A percentile compares a stretch with the other conserved stretches of the same genome.
phyloP scores from a whole-genome alignment of 768 basidiomycete species.

The Macrocybe gigantea region DNA sequence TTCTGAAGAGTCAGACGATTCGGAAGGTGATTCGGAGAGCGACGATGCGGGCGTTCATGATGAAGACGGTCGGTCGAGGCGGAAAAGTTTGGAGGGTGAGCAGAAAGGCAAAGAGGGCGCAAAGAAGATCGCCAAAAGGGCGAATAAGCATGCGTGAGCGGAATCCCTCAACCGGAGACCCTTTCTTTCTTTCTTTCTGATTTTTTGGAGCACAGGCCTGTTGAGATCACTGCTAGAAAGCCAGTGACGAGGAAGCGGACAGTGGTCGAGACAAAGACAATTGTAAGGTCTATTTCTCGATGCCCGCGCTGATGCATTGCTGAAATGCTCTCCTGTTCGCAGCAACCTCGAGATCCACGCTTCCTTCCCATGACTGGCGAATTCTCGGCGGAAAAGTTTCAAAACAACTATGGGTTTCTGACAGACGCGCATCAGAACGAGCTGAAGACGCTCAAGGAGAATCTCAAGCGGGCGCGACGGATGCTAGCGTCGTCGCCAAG shows the following conservation, averaged over 20 bases:
- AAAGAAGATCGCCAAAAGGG: constrained; percentile 48
- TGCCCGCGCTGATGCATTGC: not conserved
- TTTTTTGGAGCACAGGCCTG: constrained; percentile 47
- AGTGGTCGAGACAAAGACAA: constrained; percentile 61
- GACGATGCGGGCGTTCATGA: constrained; percentile 13
- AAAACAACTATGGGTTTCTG: constrained; percentile 70
- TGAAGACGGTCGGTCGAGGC: not conserved
- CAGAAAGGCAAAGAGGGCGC: constrained; percentile 19
- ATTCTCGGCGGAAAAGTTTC: constrained; percentile 60
- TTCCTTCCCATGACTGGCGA: constrained; percentile 72
- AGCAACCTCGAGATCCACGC: constrained; percentile 85
- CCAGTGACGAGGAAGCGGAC: constrained; percentile 70
- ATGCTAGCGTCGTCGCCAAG: constrained; percentile 53
- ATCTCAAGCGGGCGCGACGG: constrained; percentile 65
- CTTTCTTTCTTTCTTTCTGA: constrained; percentile 1
- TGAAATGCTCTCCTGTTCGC: constrained; percentile 1
- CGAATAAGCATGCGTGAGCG: constrained; percentile 84
- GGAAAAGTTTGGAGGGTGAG: constrained; percentile 12
- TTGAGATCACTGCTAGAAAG: constrained; percentile 77
- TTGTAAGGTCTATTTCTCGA: constrained; percentile 37
- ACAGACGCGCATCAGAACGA: constrained; percentile 59
- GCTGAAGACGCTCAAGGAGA: constrained; percentile 55
- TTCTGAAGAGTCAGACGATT: constrained; percentile 11
- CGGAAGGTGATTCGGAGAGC: constrained; percentile 7
- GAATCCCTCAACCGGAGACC: not conserved